A percentile compares a stretch with the other conserved stretches of the same genome.
phyloP scores from a whole-genome alignment of 2,329 filamentous ascomycete genomes.

The Calonectria honghensis region DNA sequence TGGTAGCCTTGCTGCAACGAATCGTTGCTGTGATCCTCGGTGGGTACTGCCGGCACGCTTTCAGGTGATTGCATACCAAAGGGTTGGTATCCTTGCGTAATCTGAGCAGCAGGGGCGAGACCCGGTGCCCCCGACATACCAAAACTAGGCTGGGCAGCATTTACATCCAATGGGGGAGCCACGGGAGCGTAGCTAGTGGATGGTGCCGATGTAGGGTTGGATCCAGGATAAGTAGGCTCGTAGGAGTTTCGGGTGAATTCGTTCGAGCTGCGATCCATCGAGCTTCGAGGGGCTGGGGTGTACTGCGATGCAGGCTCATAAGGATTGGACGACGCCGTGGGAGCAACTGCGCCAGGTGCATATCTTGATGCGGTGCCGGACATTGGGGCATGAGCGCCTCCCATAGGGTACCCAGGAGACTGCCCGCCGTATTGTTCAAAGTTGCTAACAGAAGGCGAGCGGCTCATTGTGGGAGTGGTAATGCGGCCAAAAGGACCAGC shows the following conservation, averaged over 20 bases:
- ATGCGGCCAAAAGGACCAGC: constrained; percentile 89
- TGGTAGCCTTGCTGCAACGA: constrained; percentile 63
- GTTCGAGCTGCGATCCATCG: constrained; percentile 55
- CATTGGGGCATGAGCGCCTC: constrained; percentile 59
- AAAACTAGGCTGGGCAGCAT: constrained; percentile 22
- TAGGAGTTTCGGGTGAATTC: constrained; percentile 61
- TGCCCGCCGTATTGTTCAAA: constrained; percentile 84
- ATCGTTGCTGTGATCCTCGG: constrained; percentile 42
- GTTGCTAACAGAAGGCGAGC: constrained; percentile 80
- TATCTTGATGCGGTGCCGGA: constrained; percentile 63
- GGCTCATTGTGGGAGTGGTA: constrained; percentile 83
- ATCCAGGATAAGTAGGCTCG: constrained; percentile 57
- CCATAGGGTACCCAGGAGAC: constrained; percentile 57
- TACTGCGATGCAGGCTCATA: constrained; percentile 69
- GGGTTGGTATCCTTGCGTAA: constrained; percentile 56
- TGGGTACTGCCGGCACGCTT: constrained; percentile 44
- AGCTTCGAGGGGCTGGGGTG: constrained; percentile 62
- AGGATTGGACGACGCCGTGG: constrained; percentile 50
- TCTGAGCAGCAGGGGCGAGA: constrained; percentile 53
- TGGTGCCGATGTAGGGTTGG: constrained; percentile 36
- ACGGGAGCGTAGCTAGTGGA: constrained; percentile 47
- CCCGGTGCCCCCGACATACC: constrained; percentile 39
- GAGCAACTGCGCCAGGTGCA: constrained; percentile 53
- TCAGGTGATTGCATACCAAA: constrained; percentile 54
- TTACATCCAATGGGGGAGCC: constrained; percentile 40